A percentile compares a stretch with the other conserved stretches of the same genome.
Evolutionary conservation across 2,329 filamentous ascomycete genomes (phyloP).

Genomic region (Fusarium fujikuroi): DNA sequence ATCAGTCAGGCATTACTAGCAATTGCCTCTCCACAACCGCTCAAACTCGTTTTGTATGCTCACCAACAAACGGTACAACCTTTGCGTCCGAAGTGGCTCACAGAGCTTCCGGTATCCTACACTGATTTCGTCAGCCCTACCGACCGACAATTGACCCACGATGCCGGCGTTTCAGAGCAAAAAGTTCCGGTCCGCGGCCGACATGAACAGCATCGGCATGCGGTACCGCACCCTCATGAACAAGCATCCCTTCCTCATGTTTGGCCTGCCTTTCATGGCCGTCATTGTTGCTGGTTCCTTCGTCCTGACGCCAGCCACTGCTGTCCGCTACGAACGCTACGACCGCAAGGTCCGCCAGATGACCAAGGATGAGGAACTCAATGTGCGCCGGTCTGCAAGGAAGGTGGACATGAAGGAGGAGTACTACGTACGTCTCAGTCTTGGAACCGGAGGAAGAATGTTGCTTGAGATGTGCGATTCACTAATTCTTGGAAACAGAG

Average conservation of each 20-base stretch:
- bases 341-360: constrained; percentile 90
- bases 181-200: constrained; percentile 74
- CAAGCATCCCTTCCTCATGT: constrained; percentile 88
- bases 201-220: constrained; percentile 75
- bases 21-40: constrained; percentile 16
- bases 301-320: constrained; percentile 92
- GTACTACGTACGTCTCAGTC: constrained; percentile 76
- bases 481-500: constrained; percentile 42
- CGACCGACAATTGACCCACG: constrained; percentile 11
- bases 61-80: constrained; percentile 2
- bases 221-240: constrained; percentile 80
- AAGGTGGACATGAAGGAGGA: constrained; percentile 85
- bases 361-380: constrained; percentile 86
- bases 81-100: constrained; percentile 2
- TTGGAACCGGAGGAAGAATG: neutral
- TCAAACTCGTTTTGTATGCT: constrained; percentile 1
- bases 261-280: constrained; percentile 90
- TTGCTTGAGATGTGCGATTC: neutral
- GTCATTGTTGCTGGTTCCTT: constrained; percentile 94
- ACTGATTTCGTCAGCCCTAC: constrained; percentile 4
- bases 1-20: neutral
- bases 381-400: constrained; percentile 75
- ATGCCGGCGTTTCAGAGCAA: constrained; percentile 72
- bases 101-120: constrained; percentile 15
- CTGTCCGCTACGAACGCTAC: constrained; percentile 91